phyloP scores from a whole-genome alignment of 805 yeast genomes.

The Candida jianshihensis region DNA sequence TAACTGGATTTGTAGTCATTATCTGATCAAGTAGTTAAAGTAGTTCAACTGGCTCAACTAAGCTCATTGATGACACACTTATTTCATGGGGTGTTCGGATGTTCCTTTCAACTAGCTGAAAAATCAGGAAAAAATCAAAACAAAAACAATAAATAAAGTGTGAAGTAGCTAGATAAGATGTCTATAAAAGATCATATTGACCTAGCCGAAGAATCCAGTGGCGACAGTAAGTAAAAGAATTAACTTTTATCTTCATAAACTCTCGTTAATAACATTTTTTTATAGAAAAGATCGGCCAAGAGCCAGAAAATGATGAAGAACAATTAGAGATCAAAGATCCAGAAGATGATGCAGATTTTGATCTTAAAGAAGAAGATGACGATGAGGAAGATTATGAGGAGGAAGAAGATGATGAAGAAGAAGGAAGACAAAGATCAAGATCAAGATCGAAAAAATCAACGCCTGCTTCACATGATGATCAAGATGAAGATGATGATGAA shows the following conservation, averaged over 20 bases:
- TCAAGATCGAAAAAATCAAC: slow-evolving; percentile 18
- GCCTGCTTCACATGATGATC: slow-evolving; percentile 12
- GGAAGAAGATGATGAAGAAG: slow-evolving; percentile 15
- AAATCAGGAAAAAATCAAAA: not conserved
- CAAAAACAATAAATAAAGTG: not conserved
- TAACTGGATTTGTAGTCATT: too few relatives aligned
- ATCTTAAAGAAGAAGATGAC: not conserved
- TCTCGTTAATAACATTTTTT: not conserved
- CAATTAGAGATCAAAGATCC: not conserved
- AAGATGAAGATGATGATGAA: slow-evolving; percentile 20
- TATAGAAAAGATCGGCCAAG: not conserved
- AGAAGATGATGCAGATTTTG: not conserved
- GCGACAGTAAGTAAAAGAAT: not conserved
- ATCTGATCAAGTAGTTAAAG: too few relatives aligned
- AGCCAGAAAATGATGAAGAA: slow-evolving; percentile 19
- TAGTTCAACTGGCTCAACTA: not conserved
- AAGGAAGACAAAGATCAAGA: slow-evolving; percentile 20
- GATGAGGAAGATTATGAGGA: not conserved
- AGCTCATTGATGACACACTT: not conserved
- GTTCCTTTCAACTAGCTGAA: not conserved
- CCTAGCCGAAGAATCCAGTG: not conserved
- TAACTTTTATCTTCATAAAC: not conserved
- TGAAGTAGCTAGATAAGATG: too few relatives aligned
- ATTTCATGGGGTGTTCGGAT: not conserved
- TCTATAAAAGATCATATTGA: too few relatives aligned